Evolutionary conservation across 495 filamentous ascomycete species (phyloP), one percentile per base, ranked within the genome.

Genomic region (Aspergillus ellipticus): DNA sequence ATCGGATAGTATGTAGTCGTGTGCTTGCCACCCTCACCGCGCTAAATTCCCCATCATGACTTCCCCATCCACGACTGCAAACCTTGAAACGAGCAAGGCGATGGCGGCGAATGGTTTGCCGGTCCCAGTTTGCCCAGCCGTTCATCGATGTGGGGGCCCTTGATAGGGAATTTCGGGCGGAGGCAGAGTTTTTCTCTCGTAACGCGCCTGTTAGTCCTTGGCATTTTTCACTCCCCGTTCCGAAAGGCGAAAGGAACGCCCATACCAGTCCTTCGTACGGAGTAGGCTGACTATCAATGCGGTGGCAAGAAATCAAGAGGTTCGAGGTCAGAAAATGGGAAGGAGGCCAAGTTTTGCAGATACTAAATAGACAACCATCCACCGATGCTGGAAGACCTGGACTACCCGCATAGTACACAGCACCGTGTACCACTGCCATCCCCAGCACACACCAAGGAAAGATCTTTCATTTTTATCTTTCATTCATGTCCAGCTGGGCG

Each of bases 171-270:
- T 51, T 15, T 11, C n/a, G 41, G 45, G 43, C 45, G 52, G 48
- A 47, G 21, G 33, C 41, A 57, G 47, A 60, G 19, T 46, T 57
- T 63, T 59, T 42, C 37, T 43, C 37, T 53, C 50, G 50, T 53
- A 53, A 54, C 28, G 42, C 45, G 15, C 24, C 8, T 21, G 13
- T 8, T 11, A 21, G 45, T 22, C 29, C 24, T 47, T 22, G 43
- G 35, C 35, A 4, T 37, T 39, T 15, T 39, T 39, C 35, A n/a
- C n/a, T n/a, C 35, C 35, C 3, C 3, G 24, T 28, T 28, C 4
- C 24, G 24, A 28, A n/a, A n/a, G n/a, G n/a, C n/a, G n/a, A n/a
- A n/a, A n/a, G n/a, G n/a, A n/a, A n/a, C n/a, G n/a, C n/a, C n/a
- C n/a, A n/a, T n/a, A n/a, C n/a, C n/a, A n/a, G n/a, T n/a, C n/a